Evolutionary conservation across 495 filamentous ascomycete species (phyloP), one percentile per base, ranked within the genome.

Genomic region (Penicillium soppii): DNA sequence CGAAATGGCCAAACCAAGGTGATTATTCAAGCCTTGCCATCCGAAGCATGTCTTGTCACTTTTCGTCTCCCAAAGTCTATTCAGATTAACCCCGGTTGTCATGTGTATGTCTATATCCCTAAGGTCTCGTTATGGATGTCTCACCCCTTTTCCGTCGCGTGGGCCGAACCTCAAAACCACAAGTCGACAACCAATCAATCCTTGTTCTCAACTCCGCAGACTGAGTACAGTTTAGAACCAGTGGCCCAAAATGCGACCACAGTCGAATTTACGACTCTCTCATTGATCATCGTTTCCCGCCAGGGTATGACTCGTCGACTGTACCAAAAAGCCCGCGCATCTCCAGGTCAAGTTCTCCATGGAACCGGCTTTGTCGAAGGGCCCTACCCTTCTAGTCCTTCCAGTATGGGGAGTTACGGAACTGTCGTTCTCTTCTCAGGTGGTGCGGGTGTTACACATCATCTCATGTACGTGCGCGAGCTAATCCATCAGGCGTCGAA

Each of bases 351-450:
- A 26, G 70, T 65, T 42, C 26, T 29, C 26, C 26, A 29, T 29
- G 26, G 26, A 29, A 74, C 61, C 5, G 84, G 81, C 46, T 68
- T 84, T 7, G 75, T 85, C 20, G 87, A 91, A 63, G 88, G 87
- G 1, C 87, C 87, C 6, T 91, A 91, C 62, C 83, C 85, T 27
- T 29, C 26, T 29, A 81, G 79, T 42, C 68, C 74, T 33, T 74
- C 85, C 48, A 68, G 62, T 25, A 71, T 91, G 52, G 74, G 82
- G 37, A 87, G 82, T 12, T 90, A 90, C 65, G 87, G 87, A 39
- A 90, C 86, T 0, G 84, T 88, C n/a, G 70, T 91, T 64, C 75
- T 91, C 15, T 85, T 91, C 50, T 87, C 87, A 2, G 88, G 82
- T 39, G 87, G 87, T 41, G 81, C 89, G 3, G 87, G 87, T 44